phyloP scores from a whole-genome alignment of 2,329 filamentous ascomycete genomes.

The Nothopassalora personata region DNA sequence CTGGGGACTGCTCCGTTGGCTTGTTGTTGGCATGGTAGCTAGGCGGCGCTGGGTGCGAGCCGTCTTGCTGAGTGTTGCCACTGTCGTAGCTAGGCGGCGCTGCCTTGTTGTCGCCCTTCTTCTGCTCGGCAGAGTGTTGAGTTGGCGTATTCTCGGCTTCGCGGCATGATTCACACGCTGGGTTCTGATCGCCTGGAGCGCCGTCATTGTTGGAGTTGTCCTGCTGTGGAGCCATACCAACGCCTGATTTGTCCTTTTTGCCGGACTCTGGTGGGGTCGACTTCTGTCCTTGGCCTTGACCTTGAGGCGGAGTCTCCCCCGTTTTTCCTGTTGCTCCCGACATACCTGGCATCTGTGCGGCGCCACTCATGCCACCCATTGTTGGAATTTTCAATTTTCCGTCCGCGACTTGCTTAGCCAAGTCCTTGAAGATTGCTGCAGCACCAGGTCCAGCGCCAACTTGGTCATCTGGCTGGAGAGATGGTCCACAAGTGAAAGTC shows the following conservation, averaged over 20 bases:
- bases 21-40: not conserved
- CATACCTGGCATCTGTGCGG: not conserved
- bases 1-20: not conserved
- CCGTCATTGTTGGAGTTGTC: not conserved
- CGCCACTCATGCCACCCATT: constrained; percentile 1
- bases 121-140: not conserved
- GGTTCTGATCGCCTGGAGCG: not conserved
- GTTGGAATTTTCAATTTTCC: not conserved
- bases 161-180: not conserved
- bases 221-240: not conserved
- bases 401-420: not conserved
- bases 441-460: constrained; percentile 7
- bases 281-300: not conserved
- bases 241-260: not conserved
- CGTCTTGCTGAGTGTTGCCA: not conserved
- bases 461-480: constrained; percentile 11
- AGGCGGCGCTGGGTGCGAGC: not conserved
- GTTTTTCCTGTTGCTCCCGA: not conserved
- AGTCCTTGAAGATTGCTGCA: not conserved
- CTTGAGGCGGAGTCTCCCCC: not conserved
- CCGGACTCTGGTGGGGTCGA: not conserved
- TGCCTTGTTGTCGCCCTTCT: not conserved
- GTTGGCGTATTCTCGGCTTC: not conserved
- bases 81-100: too few species aligned
- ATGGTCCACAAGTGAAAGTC: constrained; percentile 14